Base-by-base conservation (phyloP, 1,139 yeast species). In the Pneumocystis wakefieldiae region DNA sequence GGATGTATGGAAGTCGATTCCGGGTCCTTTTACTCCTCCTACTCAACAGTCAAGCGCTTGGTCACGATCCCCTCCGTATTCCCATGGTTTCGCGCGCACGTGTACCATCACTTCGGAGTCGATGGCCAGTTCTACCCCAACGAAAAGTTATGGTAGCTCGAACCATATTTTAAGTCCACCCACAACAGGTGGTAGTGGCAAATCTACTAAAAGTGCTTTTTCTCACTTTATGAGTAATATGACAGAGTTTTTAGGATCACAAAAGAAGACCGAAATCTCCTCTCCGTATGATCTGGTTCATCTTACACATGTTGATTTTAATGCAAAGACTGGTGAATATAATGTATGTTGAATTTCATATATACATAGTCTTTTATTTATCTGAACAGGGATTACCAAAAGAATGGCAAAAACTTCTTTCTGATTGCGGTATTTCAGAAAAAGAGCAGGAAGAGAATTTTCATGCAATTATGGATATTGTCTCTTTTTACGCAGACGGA, bases 381-480 rank as follows among this genome's bases (percentile, higher is more conserved):
- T 24, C 3, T 39, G 24, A 4, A 8, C 24, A 57, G 59, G 97
- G 96, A 1, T 78, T 91, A 63, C 98, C 97, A 1, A 83, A 82
- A 61, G 96, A 88, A 73, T 92, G 98, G 98, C 92, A 88, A 69
- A 80, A 82, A 66, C 77, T 90, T 61, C 78, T 92, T 66, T 81
- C 85, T 24, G 94, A 91, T 19, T 85, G 90, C 72, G 97, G 97
- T 59, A 88, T 92, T 62, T 81, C 95, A 5, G 83, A 82, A 69
- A 81, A 81, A 59, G 97, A 92, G 69, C 96, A 90, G 71, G 85
- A 86, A 69, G 87, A 86, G 69, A 90, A 92, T 72, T 96, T 97
- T 2, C 94, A 89, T 74, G 97, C 96, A 0, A 95, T 90, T 8
- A 84, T 87, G 81, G 96, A 90, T 71, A 90, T 91, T 68, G 95